Percentiles rank a stretch among this genome's conserved stretches.
These are phyloP conservation scores for Incumbomyces lentus DNA, from an alignment of 2,329 filamentous ascomycete genomes.

Conservation along the genomic window DNA sequence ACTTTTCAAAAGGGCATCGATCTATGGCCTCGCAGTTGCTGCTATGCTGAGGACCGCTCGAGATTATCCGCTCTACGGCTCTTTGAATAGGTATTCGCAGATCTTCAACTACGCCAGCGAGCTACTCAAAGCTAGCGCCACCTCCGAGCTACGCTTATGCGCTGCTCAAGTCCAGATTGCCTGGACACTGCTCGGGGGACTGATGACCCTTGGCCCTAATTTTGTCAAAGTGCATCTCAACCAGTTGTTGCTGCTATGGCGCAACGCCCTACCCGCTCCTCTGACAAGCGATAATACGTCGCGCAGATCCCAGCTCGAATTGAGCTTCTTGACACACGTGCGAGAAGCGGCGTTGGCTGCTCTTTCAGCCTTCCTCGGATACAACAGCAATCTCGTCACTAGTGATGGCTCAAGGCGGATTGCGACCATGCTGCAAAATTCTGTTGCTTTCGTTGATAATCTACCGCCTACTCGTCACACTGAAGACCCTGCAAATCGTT, in stretches of 20 bases:
- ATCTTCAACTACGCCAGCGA: slow-evolving; percentile 86
- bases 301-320: slow-evolving; percentile 72
- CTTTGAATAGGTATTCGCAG: slow-evolving; percentile 86
- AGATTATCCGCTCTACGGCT: slow-evolving; percentile 80
- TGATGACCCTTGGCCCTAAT: slow-evolving; percentile 94
- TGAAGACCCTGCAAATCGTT: slow-evolving; percentile 73
- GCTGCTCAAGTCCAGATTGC: slow-evolving; percentile 95
- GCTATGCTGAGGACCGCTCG: slow-evolving; percentile 85
- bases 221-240: slow-evolving; percentile 98
- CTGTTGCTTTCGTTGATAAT: slow-evolving; percentile 75
- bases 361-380: slow-evolving; percentile 83
- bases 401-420: slow-evolving; percentile 90
- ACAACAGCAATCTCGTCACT: slow-evolving; percentile 82
- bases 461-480: slow-evolving; percentile 73
- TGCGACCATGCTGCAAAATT: slow-evolving; percentile 89
- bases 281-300: slow-evolving; percentile 84
- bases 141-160: slow-evolving; percentile 80
- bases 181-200: slow-evolving; percentile 90
- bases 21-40: slow-evolving; percentile 78
- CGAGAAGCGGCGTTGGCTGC: slow-evolving; percentile 88
- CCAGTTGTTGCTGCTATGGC: slow-evolving; percentile 88
- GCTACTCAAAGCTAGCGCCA: slow-evolving; percentile 81
- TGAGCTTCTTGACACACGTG: slow-evolving; percentile 88
- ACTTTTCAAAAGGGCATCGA: slow-evolving; percentile 7
- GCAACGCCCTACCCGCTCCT: slow-evolving; percentile 90